A percentile compares a stretch with the other conserved stretches of the same genome.
Conservation (phyloP, 1,284 basidiomycete species). For the Marasmius fiardii region DNA sequence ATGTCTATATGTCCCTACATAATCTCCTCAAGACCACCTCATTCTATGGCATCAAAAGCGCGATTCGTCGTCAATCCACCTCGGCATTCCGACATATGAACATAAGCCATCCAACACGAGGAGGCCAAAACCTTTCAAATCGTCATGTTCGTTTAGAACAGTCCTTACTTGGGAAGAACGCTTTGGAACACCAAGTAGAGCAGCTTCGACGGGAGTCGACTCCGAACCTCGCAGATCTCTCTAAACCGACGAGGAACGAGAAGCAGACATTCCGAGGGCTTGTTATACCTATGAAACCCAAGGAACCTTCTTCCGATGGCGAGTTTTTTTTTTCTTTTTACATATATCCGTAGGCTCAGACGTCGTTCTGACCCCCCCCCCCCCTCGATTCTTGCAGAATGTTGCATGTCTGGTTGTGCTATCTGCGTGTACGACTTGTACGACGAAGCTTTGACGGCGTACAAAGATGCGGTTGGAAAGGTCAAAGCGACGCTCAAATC, state of each 20-base stretch:
- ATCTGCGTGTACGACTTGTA: constrained; percentile 88
- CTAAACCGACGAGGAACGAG: neutral
- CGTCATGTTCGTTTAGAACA: neutral
- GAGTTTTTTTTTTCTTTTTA: no score
- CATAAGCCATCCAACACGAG: neutral
- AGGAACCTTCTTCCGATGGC: constrained; percentile 65
- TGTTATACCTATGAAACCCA: constrained; percentile 56
- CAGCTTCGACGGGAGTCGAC: neutral
- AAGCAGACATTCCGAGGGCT: constrained; percentile 49
- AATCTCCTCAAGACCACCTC: neutral
- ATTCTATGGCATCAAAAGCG: no score
- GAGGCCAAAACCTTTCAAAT: neutral
- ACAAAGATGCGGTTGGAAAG: constrained; percentile 50
- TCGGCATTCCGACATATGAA: neutral
- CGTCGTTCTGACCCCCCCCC: no score
- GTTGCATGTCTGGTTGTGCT: constrained; percentile 91
- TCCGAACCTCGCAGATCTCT: neutral
- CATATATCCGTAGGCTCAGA: no score
- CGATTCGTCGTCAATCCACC: neutral
- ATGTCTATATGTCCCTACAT: neutral
- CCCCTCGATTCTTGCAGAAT: constrained; percentile 47
- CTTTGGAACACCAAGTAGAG: neutral
- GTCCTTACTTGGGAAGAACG: neutral
- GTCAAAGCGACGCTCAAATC: constrained; percentile 50
- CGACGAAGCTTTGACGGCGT: constrained; percentile 70